Base-by-base conservation (phyloP, 768 basidiomycete genomes). In the Leccinellum rugosiceps region DNA sequence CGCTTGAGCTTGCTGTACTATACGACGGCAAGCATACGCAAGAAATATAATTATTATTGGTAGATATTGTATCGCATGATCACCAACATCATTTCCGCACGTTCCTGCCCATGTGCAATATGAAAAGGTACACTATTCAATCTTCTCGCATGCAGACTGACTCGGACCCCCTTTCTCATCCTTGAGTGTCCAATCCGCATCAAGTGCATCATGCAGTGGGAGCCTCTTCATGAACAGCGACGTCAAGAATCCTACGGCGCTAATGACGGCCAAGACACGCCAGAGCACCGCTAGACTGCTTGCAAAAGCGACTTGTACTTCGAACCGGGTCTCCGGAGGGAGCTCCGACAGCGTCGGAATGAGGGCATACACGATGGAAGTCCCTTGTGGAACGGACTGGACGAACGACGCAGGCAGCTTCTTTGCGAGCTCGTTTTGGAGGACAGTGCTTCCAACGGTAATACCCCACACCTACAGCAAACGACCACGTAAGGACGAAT, bases 401-500 rank as follows among this genome's bases (percentile, higher is more conserved):
- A 72, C 31, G 55, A 81, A 81, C 0, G 60, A 68, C 1, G 48
- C 43, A 0, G 83, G 82, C 0, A 85, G 76, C 2, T 65, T 65
- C 26, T 63, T 69, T 6, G 64, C 65, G 8, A 85, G 76, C 54
- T 77, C 58, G 65, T 83, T 85, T 59, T 81, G 79, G 1, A 85
- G 71, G 45, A 84, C 72, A 0, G 78, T 75, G 14, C 74, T 72
- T 3, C 78, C 76, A 52, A 85, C 74, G 0, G 77, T 72, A 52
- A 83, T 69, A 6, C 83, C 83, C 76, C 81, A 81, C 4, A 73
- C 71, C 76, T 83, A 65, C 5, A 2, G 31, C 10, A 7, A 9
- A 32, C 4, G n/a, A 35, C 2, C 4, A n/a, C 26, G 9, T 30
- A 14, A 35, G 17, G 4, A 47, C 17, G 13, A 6, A 4, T 14